Conservation (phyloP, 352 stramenopile species). For the Phytophthora nicotianae region DNA sequence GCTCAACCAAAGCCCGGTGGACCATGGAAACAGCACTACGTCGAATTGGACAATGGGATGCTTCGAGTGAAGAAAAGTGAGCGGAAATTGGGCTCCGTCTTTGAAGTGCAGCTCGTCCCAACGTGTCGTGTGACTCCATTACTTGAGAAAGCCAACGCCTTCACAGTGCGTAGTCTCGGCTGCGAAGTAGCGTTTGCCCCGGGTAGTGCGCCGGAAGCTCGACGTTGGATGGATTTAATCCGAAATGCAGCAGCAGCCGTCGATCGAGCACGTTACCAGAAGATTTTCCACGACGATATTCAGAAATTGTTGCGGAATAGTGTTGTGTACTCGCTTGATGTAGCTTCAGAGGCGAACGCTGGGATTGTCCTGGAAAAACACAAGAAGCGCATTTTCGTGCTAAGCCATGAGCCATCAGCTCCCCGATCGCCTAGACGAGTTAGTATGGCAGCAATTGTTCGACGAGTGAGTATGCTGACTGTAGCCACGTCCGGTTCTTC, state of each 20-base stretch:
- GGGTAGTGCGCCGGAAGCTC: constrained; percentile 38
- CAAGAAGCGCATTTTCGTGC: constrained; percentile 65
- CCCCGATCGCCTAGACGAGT: constrained; percentile 9
- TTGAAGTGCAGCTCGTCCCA: constrained; percentile 59
- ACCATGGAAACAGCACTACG: constrained; percentile 61
- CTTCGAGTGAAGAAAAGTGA: constrained; percentile 72
- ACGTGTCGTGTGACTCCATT: constrained; percentile 47
- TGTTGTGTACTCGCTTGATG: constrained; percentile 53
- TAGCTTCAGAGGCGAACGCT: constrained; percentile 25
- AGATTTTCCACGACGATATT: constrained; percentile 62
- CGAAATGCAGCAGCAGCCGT: constrained; percentile 30
- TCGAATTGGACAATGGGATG: constrained; percentile 71
- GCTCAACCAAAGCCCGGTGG: constrained; percentile 52
- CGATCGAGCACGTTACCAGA: constrained; percentile 37
- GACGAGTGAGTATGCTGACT: constrained; percentile 29
- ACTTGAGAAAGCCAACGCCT: constrained; percentile 61
- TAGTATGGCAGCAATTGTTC: constrained; percentile 28
- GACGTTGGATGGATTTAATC: constrained; percentile 59
- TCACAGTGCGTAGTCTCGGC: constrained; percentile 55
- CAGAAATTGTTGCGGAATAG: constrained; percentile 50
- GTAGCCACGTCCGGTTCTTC: constrained; percentile 20
- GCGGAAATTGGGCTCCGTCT: constrained; percentile 52
- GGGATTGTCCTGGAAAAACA: constrained; percentile 62
- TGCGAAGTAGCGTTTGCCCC: constrained; percentile 57
- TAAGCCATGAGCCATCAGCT: constrained; percentile 48